These are phyloP conservation scores for Trypanosomatidae sp. DNA, from an alignment of 208 protist species.

Conservation along the genomic window DNA sequence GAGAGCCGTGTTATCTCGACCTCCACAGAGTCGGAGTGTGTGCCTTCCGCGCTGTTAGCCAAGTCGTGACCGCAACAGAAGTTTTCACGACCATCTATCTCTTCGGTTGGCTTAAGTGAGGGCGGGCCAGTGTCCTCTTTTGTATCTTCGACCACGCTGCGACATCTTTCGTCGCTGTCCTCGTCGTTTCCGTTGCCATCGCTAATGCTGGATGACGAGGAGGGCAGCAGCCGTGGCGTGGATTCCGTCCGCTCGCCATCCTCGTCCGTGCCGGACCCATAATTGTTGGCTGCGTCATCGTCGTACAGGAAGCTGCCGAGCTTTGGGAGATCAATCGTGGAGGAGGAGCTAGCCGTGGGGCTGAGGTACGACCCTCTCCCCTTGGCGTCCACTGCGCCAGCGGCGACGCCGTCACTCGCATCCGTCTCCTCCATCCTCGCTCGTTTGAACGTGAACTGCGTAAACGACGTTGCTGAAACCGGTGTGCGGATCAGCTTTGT, in stretches of 20 bases:
- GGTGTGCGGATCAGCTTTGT: conserved; percentile 47
- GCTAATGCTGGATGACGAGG: background rate
- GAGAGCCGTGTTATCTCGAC: conserved; percentile 25
- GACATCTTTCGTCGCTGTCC: background rate
- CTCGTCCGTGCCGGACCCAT: conserved; percentile 5
- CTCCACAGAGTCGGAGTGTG: background rate
- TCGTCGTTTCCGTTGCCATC: background rate
- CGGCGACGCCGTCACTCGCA: background rate
- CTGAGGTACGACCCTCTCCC: background rate
- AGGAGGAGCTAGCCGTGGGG: background rate
- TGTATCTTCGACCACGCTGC: background rate
- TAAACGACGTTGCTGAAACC: conserved; percentile 71
- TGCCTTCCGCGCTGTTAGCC: background rate
- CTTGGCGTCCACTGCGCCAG: background rate
- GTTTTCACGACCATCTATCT: background rate
- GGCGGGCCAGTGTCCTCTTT: background rate
- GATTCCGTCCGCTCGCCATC: background rate
- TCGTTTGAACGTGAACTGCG: conserved; percentile 56
- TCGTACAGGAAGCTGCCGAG: conserved; percentile 46
- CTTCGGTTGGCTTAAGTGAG: background rate
- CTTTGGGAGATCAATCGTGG: conserved; percentile 32
- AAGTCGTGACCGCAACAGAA: background rate
- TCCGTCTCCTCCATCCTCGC: background rate
- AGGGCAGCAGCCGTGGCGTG: conserved; percentile 8
- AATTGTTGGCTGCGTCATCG: background rate